A percentile compares a stretch with the other conserved stretches of the same genome.
These are phyloP conservation scores for Penicillium paxilli DNA, from an alignment of 495 filamentous ascomycete species.

Conservation along the genomic window DNA sequence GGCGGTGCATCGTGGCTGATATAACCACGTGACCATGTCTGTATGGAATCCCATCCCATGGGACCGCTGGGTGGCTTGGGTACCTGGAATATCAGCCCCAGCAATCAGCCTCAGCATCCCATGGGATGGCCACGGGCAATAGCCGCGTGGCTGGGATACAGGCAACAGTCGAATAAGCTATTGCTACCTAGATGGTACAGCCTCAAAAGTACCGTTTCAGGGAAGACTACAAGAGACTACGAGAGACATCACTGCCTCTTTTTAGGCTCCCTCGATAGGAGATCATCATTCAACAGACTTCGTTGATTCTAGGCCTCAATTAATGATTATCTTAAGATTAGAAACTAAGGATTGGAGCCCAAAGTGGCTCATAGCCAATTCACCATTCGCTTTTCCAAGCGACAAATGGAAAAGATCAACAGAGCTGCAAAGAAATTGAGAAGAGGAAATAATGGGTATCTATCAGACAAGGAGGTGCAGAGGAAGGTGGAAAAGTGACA, in stretches of 20 bases:
- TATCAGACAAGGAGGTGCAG: constrained; percentile 1
- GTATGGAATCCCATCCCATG: too few species aligned
- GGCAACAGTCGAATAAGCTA: not conserved
- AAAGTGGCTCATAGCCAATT: not conserved
- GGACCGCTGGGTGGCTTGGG: too few species aligned
- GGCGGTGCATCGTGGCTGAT: not conserved
- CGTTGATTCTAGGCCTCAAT: not conserved
- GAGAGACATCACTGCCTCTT: not conserved
- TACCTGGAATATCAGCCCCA: too few species aligned
- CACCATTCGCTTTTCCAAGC: not conserved
- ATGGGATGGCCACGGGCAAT: too few species aligned
- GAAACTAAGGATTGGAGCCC: not conserved
- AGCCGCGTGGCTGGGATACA: not conserved
- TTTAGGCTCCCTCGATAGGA: not conserved
- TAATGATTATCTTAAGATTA: not conserved
- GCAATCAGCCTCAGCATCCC: too few species aligned
- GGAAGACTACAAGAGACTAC: too few species aligned
- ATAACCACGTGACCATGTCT: not conserved
- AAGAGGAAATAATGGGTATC: constrained; percentile 17
- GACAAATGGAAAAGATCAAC: not conserved
- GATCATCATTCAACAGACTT: not conserved
- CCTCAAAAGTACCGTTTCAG: not conserved
- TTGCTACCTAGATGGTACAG: not conserved
- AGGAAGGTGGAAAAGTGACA: constrained; percentile 4
- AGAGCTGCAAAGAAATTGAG: not conserved